These are phyloP conservation scores for Endocalyx cinctus DNA, from an alignment of 2,329 filamentous ascomycete genomes.

Conservation along the genomic window DNA sequence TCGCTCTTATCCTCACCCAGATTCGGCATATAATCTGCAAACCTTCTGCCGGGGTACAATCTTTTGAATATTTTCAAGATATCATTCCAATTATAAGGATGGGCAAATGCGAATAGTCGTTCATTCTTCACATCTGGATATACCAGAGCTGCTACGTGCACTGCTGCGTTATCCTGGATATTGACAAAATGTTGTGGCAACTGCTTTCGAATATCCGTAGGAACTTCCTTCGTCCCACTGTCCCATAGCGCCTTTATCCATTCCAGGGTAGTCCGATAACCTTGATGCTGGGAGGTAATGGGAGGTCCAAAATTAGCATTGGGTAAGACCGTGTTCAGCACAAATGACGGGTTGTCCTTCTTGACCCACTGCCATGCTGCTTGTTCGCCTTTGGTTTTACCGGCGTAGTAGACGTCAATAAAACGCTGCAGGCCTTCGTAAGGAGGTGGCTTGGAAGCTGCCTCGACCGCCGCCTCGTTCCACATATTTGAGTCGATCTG, in stretches of 20 bases:
- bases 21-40: no score
- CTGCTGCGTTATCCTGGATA: slow-evolving; percentile 42
- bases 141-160: slow-evolving; percentile 49
- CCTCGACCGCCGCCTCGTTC: slow-evolving; percentile 13
- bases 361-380: slow-evolving; percentile 16
- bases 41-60: slow-evolving; percentile 13
- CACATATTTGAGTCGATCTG: slow-evolving; percentile 13
- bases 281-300: slow-evolving; percentile 12
- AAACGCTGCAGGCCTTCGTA: slow-evolving; percentile 8
- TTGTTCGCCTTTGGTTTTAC: slow-evolving; percentile 15
- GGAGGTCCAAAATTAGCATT: slow-evolving; percentile 17
- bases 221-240: slow-evolving; percentile 5
- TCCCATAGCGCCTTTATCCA: no score
- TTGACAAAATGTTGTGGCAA: slow-evolving; percentile 39
- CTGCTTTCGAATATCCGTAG: slow-evolving; percentile 10
- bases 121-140: slow-evolving; percentile 40
- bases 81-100: slow-evolving; percentile 41
- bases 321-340: slow-evolving; percentile 17
- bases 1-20: no score
- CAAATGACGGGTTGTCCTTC: slow-evolving; percentile 13
- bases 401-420: slow-evolving; percentile 13
- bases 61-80: slow-evolving; percentile 25
- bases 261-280: slow-evolving; percentile 12
- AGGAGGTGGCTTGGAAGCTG: slow-evolving; percentile 13
- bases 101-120: slow-evolving; percentile 50